Evolutionary conservation across 352 stramenopile genomes (phyloP).

Genomic region (Globisporangium heterothallicum): DNA sequence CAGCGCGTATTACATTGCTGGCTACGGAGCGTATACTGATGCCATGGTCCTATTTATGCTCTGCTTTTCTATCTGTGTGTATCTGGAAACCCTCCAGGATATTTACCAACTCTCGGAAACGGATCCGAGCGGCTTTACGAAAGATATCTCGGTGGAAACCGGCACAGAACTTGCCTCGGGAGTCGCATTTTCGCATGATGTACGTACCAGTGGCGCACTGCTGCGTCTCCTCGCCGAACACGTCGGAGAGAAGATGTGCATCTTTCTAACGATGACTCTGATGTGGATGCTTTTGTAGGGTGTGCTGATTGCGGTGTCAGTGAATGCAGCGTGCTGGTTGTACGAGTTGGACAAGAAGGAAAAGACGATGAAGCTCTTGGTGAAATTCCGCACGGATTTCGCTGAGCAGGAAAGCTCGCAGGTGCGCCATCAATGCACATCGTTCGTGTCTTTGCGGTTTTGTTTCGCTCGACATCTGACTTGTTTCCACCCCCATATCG

Average conservation of each 20-base stretch:
- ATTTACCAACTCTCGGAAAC: conserved; percentile 66
- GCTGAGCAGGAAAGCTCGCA: conserved; percentile 59
- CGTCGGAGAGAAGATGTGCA: too few relatives aligned
- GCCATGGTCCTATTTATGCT: too few relatives aligned
- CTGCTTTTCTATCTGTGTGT: too few relatives aligned
- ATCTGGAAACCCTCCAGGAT: conserved; percentile 25
- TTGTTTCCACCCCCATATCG: too few relatives aligned
- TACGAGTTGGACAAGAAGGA: conserved; percentile 53
- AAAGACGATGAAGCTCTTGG: conserved; percentile 57
- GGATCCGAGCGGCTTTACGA: conserved; percentile 58
- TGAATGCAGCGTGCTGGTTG: conserved; percentile 73
- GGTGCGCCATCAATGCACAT: conserved; percentile 14
- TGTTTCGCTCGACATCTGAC: not conserved
- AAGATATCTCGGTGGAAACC: conserved; percentile 67
- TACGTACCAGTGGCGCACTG: conserved; percentile 7
- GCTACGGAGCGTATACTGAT: too few relatives aligned
- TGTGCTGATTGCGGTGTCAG: conserved; percentile 64
- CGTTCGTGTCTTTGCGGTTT: not conserved
- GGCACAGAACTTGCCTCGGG: conserved; percentile 66
- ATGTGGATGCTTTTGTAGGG: conserved; percentile 19
- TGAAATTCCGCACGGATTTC: conserved; percentile 85
- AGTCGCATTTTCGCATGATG: conserved; percentile 71
- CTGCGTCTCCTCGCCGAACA: too few relatives aligned
- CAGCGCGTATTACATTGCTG: too few relatives aligned
- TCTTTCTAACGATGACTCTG: too few relatives aligned